Base-by-base conservation (phyloP, 345 rosid species). In the Firmiana major region DNA sequence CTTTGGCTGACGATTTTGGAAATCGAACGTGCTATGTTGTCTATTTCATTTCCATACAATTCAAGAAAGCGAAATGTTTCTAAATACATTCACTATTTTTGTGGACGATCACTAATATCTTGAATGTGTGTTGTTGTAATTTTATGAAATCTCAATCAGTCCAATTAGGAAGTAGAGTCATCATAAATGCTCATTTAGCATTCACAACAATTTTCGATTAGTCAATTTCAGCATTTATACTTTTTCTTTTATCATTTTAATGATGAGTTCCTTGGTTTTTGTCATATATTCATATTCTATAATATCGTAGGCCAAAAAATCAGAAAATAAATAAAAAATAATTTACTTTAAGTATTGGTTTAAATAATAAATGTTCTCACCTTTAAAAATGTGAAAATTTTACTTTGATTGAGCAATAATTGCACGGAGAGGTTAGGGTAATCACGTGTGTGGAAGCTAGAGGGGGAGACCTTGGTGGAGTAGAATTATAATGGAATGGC, bases 401-500 rank as follows among this genome's bases (percentile, higher is more conserved):
- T 31, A 31, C 34, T 31, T 60, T 43, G 48, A 42, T 24, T 43
- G 40, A 15, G n/a, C 31, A 42, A 16, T 42, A 58, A 19, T 28
- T 55, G 72, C 43, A 26, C 12, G 8, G 34, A 74, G 42, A 63
- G 71, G 46, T 48, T 28, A 38, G 75, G 63, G 57, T 34, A 69
- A 71, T 22, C 73, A 71, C 74, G 40, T n/a, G 58, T 48, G 74
- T 13, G 67, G 71, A 70, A 63, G 67, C 28, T 34, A 58, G 64
- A 43, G 28, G 31, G 43, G 48, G 65, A 9, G 65, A 9, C 3
- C 75, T 60, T 40, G 26, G 69, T 40, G 38, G 80, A 7, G 51
- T 48, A 59, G 57, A 51, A 73, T 49, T 45, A 40, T 3, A 34
- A n/a, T 54, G 70, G 78, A 77, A 31, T 59, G 71, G 64, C 74